Base-by-base conservation (phyloP, 371 early-diverging fungal genomes). In the Mucor velutinosus region DNA sequence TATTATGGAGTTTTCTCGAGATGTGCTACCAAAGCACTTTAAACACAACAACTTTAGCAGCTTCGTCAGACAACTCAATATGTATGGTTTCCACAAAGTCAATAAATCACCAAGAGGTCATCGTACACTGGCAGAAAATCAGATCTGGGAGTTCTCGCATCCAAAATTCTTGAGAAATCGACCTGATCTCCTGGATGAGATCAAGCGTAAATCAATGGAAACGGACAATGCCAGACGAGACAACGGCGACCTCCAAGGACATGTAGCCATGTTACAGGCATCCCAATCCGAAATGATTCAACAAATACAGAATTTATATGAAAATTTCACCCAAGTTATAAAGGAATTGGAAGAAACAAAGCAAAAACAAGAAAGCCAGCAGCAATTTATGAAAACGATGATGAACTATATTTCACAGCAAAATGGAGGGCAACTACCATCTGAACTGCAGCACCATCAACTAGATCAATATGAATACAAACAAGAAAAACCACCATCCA, bases 71-170 rank as follows among this genome's bases (percentile, higher is more conserved):
- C 96, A 96, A 75, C 81, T 95, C 29, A 95, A 96, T 72, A 93
- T 89, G 90, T 91, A 93, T 71, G 95, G 94, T 6, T 95, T 95
- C 69, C 93, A 93, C 82, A 95, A 95, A 71, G 87, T 93, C 67
- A 95, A 91, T 86, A 86, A 93, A 77, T 86, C 92, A 55, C 93
- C 94, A 10, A 84, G 95, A 59, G 95, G 95, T 2, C 90, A 92
- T 69, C 89, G 93, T 32, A 92, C 90, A 25, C 71, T 87, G 58
- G 90, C 90, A 7, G 94, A 93, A 71, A 92, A 92, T 75, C 94
- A 94, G 76, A 88, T 94, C 70, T 96, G 96, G 96, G 95, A 95
- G 78, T 96, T 96, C 76, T 93, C 92, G 53, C 95, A 96, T 70
- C 85, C 91, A 61, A 91, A 92, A 67, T 96, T 96, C 67, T 62